These are phyloP conservation scores for Pyrenophora teres DNA, from an alignment of 2,329 filamentous ascomycete species.

Conservation along the genomic window DNA sequence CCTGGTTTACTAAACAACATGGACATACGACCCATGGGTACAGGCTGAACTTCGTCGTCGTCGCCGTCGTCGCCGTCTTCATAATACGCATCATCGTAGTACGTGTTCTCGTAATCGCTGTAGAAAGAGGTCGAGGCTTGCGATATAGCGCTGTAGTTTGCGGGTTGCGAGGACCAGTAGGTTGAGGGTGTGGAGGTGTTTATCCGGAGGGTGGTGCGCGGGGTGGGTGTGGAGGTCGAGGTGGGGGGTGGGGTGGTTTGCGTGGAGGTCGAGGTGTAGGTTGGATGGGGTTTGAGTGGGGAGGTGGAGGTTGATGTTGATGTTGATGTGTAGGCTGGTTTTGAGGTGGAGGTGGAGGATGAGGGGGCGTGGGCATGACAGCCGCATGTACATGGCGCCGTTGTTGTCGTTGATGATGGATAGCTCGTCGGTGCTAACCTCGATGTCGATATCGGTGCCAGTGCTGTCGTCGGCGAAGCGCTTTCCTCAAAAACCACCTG, in stretches of 20 bases:
- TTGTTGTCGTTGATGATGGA: not conserved
- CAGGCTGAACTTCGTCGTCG: conserved; percentile 23
- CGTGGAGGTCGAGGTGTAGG: too few relatives aligned
- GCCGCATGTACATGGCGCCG: not conserved
- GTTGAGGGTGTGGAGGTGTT: conserved; percentile 16
- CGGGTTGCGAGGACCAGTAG: conserved; percentile 4
- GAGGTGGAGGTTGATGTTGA: conserved; percentile 24
- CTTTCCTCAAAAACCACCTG: too few relatives aligned
- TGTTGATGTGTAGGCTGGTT: not conserved
- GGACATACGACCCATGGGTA: conserved; percentile 41
- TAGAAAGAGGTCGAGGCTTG: conserved; percentile 6
- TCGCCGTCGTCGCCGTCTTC: not conserved
- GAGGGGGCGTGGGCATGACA: too few relatives aligned
- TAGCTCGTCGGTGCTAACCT: too few relatives aligned
- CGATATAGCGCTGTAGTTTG: conserved; percentile 14
- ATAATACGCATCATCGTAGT: conserved; percentile 18
- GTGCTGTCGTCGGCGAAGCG: too few relatives aligned
- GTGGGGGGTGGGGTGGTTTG: conserved; percentile 1
- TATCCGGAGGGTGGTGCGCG: conserved; percentile 17
- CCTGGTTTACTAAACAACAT: conserved; percentile 41
- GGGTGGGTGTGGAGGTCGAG: conserved; percentile 1
- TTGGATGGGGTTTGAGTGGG: conserved; percentile 32
- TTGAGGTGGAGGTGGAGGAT: not conserved
- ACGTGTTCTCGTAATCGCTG: not conserved
- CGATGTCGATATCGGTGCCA: too few relatives aligned